These are phyloP conservation scores for Pseudocercospora cruenta DNA, from an alignment of 2,329 filamentous ascomycete species.

Conservation along the genomic window DNA sequence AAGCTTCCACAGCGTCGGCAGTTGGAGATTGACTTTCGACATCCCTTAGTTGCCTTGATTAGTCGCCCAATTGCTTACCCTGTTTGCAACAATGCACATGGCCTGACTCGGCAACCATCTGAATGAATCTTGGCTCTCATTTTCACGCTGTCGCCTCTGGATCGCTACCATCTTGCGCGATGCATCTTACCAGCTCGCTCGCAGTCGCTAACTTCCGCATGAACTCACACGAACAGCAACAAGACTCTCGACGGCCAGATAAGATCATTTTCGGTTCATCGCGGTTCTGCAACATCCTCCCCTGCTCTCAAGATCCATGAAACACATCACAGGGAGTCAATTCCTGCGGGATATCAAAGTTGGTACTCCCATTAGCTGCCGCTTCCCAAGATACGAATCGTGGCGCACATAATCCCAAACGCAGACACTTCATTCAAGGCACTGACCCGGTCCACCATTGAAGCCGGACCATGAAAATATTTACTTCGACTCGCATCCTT, in stretches of 20 bases:
- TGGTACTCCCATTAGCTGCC: conserved; percentile 4
- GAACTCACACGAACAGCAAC: background rate
- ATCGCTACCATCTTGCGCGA: background rate
- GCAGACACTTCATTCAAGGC: background rate
- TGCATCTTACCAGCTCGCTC: background rate
- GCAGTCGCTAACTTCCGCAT: background rate
- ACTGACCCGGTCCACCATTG: background rate
- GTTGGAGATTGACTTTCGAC: conserved; percentile 6
- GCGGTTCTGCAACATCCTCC: background rate
- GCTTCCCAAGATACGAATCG: background rate
- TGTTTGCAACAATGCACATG: background rate
- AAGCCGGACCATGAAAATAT: background rate
- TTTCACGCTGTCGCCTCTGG: background rate
- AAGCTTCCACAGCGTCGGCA: background rate
- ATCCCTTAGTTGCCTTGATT: background rate
- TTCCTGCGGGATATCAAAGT: conserved; percentile 7
- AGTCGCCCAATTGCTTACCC: conserved; percentile 5
- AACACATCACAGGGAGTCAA: background rate
- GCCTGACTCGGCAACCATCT: background rate
- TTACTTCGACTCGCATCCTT: background rate
- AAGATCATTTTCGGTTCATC: background rate
- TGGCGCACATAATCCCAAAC: background rate
- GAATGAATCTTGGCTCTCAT: background rate
- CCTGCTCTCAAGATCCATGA: background rate
- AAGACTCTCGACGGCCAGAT: background rate